Evolutionary conservation across 768 basidiomycete genomes (phyloP).

Genomic region (Russula emetica): DNA sequence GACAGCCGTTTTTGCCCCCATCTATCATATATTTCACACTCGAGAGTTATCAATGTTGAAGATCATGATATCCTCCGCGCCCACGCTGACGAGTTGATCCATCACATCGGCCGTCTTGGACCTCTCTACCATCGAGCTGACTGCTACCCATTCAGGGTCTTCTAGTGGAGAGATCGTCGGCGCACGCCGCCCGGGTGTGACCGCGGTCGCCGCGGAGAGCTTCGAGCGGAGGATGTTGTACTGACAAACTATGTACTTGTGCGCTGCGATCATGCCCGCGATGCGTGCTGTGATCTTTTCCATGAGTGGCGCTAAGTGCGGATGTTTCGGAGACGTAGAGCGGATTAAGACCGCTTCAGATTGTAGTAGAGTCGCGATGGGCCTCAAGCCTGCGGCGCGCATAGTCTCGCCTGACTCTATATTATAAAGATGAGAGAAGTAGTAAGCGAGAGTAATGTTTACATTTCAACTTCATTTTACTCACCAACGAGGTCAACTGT

Average conservation of each 20-base stretch:
- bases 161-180: constrained; percentile 87
- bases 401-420: constrained; percentile 98
- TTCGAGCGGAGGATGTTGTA: constrained; percentile 79
- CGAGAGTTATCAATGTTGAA: constrained; percentile 92
- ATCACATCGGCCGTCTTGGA: constrained; percentile 74
- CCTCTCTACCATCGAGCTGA: constrained; percentile 91
- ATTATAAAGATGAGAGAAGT: neutral
- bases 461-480: constrained; percentile 30
- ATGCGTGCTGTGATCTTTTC: constrained; percentile 80
- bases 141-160: constrained; percentile 81
- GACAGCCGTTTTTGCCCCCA: neutral
- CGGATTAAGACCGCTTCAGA: constrained; percentile 93
- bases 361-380: constrained; percentile 83
- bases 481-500: constrained; percentile 95
- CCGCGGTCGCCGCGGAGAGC: constrained; percentile 53
- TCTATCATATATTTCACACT: constrained; percentile 45
- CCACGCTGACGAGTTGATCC: constrained; percentile 78
- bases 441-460: too few relatives aligned
- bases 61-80: constrained; percentile 88
- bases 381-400: constrained; percentile 93
- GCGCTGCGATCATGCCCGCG: constrained; percentile 84
- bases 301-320: constrained; percentile 62
- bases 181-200: constrained; percentile 88
- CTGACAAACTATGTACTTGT: constrained; percentile 83
- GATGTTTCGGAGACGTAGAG: constrained; percentile 59